A percentile compares a stretch with the other conserved stretches of the same genome.
Evolutionary conservation across 2,329 filamentous ascomycete species (phyloP).

Genomic region (Aphanoascus verrucosus): DNA sequence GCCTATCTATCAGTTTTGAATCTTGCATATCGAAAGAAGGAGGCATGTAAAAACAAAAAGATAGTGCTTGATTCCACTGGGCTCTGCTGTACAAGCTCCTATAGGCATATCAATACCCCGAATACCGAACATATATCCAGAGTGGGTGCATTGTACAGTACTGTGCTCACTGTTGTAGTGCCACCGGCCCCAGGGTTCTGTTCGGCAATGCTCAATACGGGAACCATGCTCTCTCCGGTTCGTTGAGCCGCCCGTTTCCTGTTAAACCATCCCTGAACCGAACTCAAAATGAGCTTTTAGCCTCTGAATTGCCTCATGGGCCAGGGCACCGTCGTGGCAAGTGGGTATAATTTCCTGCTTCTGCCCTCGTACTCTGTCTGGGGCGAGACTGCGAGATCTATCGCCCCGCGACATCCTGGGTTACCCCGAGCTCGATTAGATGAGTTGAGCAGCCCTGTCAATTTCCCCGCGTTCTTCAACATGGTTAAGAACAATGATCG

Average conservation of each 20-base stretch:
- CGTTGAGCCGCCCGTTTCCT: conserved; percentile 11
- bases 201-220: conserved; percentile 43
- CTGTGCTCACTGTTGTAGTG: conserved; percentile 20
- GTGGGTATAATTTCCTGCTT: conserved; percentile 29
- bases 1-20: too few species aligned
- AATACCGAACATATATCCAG: too few species aligned
- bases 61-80: too few species aligned
- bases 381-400: conserved; percentile 29
- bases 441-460: not conserved
- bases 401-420: conserved; percentile 35
- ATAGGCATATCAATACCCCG: too few species aligned
- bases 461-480: not conserved
- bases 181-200: conserved; percentile 46
- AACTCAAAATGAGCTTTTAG: conserved; percentile 13
- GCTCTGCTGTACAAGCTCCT: too few species aligned
- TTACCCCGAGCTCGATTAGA: conserved; percentile 34
- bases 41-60: too few species aligned
- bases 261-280: not conserved
- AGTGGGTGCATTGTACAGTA: not conserved
- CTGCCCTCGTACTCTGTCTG: conserved; percentile 35
- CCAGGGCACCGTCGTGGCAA: conserved; percentile 38
- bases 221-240: conserved; percentile 38
- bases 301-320: conserved; percentile 45
- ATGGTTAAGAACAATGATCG: not conserved
- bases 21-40: too few species aligned